phyloP scores from a whole-genome alignment of 73 alveolate genomes.

The Breviolum minutum region DNA sequence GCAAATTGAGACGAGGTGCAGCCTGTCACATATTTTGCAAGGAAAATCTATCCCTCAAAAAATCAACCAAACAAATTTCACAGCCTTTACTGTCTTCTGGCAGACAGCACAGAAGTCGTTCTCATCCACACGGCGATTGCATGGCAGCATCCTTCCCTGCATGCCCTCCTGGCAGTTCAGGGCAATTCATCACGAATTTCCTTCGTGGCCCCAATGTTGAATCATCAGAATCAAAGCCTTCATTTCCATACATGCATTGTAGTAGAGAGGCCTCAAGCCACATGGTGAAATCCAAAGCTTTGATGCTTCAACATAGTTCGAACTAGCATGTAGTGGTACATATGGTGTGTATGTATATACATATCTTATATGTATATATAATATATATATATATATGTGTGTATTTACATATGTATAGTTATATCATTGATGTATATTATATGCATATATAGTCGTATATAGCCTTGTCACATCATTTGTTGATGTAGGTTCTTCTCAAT shows the following conservation, averaged over 20 bases:
- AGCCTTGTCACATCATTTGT: too few species aligned
- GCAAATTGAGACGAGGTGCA: conserved; percentile 76
- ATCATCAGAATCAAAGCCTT: neutral
- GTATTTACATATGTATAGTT: too few species aligned
- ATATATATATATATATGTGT: too few species aligned
- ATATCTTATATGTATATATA: too few species aligned
- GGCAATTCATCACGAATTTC: neutral
- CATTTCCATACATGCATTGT: conserved; percentile 66
- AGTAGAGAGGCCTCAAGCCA: conserved; percentile 19
- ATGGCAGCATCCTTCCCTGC: conserved; percentile 59
- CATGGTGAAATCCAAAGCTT: neutral
- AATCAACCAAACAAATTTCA: neutral
- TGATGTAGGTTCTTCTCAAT: too few species aligned
- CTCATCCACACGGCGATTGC: conserved; percentile 92
- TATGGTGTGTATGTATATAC: too few species aligned
- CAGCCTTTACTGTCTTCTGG: conserved; percentile 68
- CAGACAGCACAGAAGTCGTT: conserved; percentile 69
- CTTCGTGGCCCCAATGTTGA: neutral
- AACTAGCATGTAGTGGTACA: too few species aligned
- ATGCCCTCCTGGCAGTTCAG: conserved; percentile 6
- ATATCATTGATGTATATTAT: too few species aligned
- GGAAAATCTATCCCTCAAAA: neutral
- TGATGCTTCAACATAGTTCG: neutral
- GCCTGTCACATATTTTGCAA: neutral
- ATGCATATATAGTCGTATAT: neutral